Evolutionary conservation across 2,329 filamentous ascomycete species (phyloP).

Genomic region (Calcarisporium arbuscula): DNA sequence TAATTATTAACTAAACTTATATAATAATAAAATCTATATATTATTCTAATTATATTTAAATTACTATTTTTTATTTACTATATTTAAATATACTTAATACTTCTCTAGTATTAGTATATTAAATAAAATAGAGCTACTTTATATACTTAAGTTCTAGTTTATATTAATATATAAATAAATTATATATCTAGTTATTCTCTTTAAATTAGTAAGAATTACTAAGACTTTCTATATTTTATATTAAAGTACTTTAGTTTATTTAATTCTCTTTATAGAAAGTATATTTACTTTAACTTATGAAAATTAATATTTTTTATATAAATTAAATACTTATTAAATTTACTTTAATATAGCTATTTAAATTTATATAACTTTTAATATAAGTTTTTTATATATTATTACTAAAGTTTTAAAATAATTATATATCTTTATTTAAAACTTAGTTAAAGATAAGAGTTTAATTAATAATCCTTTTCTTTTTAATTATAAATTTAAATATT

Average conservation of each 20-base stretch:
- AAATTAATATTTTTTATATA: background rate
- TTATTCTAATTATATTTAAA: conserved; percentile 2
- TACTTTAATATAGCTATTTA: conserved; percentile 1
- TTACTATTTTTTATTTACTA: conserved; percentile 1
- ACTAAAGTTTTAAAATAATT: background rate
- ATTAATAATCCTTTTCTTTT: background rate
- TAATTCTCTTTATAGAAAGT: background rate
- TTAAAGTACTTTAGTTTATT: background rate
- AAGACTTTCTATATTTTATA: background rate
- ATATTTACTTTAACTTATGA: conserved; percentile 1
- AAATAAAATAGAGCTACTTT: background rate
- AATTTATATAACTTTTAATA: background rate
- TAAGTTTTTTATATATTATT: background rate
- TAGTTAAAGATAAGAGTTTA: background rate
- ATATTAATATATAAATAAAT: conserved; percentile 1
- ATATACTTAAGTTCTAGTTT: conserved; percentile 1
- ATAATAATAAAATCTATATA: conserved; percentile 2
- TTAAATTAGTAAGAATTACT: conserved; percentile 1
- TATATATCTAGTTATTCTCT: background rate
- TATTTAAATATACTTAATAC: conserved; percentile 1
- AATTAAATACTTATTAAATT: background rate
- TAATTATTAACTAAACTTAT: conserved; percentile 1
- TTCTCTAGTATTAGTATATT: background rate
- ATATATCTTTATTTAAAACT: background rate
- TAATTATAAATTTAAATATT: background rate